These are phyloP conservation scores for Colletotrichum sp. DNA, from an alignment of 2,329 filamentous ascomycete species.

Conservation along the genomic window DNA sequence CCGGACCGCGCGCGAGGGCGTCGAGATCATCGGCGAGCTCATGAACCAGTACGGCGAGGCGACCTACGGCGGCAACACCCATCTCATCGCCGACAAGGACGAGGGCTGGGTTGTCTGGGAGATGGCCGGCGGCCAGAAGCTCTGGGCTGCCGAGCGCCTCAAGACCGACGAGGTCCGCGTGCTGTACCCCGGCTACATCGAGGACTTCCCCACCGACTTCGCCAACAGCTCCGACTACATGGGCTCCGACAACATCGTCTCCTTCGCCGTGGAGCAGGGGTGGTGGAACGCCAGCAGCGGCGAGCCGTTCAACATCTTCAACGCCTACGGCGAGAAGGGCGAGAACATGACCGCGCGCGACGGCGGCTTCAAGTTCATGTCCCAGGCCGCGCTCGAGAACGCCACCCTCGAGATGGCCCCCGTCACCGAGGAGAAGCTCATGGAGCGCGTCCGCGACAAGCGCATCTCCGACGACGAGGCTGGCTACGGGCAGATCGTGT, in stretches of 20 bases:
- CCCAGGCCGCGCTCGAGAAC: slow-evolving; percentile 27
- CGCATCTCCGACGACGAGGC: slow-evolving; percentile 31
- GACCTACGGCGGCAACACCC: slow-evolving; percentile 46
- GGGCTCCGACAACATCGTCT: slow-evolving; percentile 29
- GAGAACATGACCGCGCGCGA: slow-evolving; percentile 26
- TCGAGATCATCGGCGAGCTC: slow-evolving; percentile 43
- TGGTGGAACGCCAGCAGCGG: slow-evolving; percentile 28
- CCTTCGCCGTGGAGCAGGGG: slow-evolving; percentile 28
- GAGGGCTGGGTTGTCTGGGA: slow-evolving; percentile 34
- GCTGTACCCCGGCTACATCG: slow-evolving; percentile 31
- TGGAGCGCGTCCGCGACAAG: slow-evolving; percentile 35
- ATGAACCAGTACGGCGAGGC: slow-evolving; percentile 44
- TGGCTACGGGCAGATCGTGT: slow-evolving; percentile 31
- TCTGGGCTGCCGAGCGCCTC: slow-evolving; percentile 31
- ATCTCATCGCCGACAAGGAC: slow-evolving; percentile 40
- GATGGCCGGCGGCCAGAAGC: slow-evolving; percentile 27
- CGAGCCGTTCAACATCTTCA: slow-evolving; percentile 30
- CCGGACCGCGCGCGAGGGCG: slow-evolving; percentile 42
- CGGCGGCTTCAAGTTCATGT: slow-evolving; percentile 34
- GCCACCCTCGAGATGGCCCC: slow-evolving; percentile 45
- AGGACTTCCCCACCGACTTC: slow-evolving; percentile 29
- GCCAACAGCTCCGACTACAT: slow-evolving; percentile 26
- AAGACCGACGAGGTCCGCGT: slow-evolving; percentile 26
- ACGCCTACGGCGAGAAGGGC: slow-evolving; percentile 27
- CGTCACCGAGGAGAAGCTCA: slow-evolving; percentile 53